Conservation (phyloP, 208 protist genomes). For the Leishmania lainsoni region DNA sequence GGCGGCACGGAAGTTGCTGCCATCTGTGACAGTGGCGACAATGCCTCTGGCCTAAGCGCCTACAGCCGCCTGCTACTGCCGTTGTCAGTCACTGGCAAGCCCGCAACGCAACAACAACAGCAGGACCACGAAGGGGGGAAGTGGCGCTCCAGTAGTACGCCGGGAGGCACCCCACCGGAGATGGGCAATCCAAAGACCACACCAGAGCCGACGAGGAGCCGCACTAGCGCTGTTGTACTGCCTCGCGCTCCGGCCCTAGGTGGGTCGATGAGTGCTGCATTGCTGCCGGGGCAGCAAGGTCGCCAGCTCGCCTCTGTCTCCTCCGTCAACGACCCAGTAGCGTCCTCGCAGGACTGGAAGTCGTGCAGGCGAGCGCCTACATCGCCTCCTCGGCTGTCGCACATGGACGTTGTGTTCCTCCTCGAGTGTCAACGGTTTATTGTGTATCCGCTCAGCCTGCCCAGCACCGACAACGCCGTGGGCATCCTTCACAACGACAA, state of each 20-base stretch:
- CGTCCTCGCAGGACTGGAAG: not conserved
- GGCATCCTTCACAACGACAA: not conserved
- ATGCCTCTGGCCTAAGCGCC: conserved; percentile 16
- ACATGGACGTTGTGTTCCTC: conserved; percentile 43
- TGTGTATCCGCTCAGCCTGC: conserved; percentile 44
- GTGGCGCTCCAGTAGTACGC: not conserved
- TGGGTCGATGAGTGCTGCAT: not conserved
- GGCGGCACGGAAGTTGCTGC: not conserved
- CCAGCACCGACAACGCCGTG: conserved; percentile 6
- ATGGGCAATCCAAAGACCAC: not conserved
- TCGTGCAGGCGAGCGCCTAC: not conserved
- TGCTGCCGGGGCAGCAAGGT: not conserved
- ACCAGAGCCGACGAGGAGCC: not conserved
- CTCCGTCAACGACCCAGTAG: not conserved
- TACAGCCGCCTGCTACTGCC: conserved; percentile 35
- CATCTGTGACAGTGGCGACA: not conserved
- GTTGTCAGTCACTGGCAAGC: conserved; percentile 17
- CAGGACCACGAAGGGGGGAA: not conserved
- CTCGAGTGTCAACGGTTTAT: conserved; percentile 51
- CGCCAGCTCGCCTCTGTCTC: not conserved
- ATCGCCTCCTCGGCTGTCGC: conserved; percentile 33
- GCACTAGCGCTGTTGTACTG: not conserved
- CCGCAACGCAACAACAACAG: not conserved
- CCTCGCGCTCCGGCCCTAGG: not conserved
- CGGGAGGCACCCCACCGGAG: not conserved